These are phyloP conservation scores for Xylaria sp. DNA, from an alignment of 2,329 filamentous ascomycete species.

Conservation along the genomic window DNA sequence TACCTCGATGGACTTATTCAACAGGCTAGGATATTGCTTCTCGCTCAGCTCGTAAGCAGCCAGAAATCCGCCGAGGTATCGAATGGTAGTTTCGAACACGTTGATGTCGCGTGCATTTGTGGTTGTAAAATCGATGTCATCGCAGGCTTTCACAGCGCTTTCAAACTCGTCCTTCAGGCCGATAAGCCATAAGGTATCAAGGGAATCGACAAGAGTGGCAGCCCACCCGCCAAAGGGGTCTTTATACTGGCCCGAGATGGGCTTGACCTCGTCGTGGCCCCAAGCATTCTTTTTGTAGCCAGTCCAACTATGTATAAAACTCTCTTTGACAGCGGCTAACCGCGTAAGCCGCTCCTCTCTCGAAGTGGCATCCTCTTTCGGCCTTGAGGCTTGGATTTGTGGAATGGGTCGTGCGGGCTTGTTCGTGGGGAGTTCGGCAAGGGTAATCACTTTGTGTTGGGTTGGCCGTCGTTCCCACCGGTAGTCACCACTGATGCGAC, in stretches of 20 bases:
- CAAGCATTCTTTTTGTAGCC: constrained; percentile 72
- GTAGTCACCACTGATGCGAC: constrained; percentile 24
- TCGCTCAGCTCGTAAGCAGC: constrained; percentile 76
- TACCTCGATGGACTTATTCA: constrained; percentile 71
- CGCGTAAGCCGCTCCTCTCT: constrained; percentile 54
- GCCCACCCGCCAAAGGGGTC: constrained; percentile 75
- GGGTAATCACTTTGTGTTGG: constrained; percentile 50
- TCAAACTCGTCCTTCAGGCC: constrained; percentile 73
- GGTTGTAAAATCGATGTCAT: constrained; percentile 69
- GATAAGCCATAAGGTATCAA: constrained; percentile 81
- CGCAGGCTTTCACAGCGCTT: constrained; percentile 68
- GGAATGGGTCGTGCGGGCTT: constrained; percentile 64
- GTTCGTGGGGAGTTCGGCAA: constrained; percentile 53
- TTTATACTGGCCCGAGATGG: constrained; percentile 62
- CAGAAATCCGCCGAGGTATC: constrained; percentile 75
- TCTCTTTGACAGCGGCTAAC: constrained; percentile 59
- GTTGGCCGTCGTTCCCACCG: constrained; percentile 52
- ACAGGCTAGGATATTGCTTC: constrained; percentile 62
- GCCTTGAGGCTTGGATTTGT: constrained; percentile 65
- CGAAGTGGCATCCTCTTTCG: constrained; percentile 57
- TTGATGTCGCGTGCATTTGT: constrained; percentile 65
- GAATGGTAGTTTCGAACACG: constrained; percentile 77
- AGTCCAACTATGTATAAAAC: constrained; percentile 66
- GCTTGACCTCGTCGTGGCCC: constrained; percentile 71
- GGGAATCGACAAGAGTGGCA: constrained; percentile 73